Conservation (phyloP, 306 rosid species). For the Trifolium dubium region DNA sequence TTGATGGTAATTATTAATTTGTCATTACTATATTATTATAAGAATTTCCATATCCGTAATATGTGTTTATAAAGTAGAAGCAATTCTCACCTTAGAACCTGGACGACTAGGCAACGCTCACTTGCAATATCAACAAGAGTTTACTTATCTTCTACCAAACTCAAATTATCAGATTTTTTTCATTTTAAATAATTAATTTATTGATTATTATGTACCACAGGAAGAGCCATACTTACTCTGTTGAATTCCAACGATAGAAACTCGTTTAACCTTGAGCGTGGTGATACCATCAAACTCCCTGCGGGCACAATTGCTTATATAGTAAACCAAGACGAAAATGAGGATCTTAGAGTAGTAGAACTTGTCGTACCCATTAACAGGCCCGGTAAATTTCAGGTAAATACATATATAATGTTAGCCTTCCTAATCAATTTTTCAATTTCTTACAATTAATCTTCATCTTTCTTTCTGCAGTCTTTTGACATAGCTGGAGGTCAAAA, state of each 20-base stretch:
- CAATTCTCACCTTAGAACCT: too few relatives aligned
- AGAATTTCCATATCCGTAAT: too few relatives aligned
- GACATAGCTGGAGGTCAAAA: not conserved
- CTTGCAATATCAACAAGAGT: too few relatives aligned
- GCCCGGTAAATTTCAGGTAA: slow-evolving; percentile 26
- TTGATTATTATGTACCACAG: slow-evolving; percentile 14
- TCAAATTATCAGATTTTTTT: not conserved
- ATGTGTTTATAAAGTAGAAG: too few relatives aligned
- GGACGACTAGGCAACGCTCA: too few relatives aligned
- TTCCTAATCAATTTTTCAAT: not conserved
- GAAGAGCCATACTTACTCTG: slow-evolving; percentile 26
- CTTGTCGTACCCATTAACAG: slow-evolving; percentile 28
- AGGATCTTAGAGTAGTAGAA: slow-evolving; percentile 32
- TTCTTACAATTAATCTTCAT: not conserved
- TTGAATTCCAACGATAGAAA: slow-evolving; percentile 12
- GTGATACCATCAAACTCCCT: slow-evolving; percentile 32
- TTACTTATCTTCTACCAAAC: not conserved
- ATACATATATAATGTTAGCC: not conserved
- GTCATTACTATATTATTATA: too few relatives aligned
- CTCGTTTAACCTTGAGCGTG: slow-evolving; percentile 33
- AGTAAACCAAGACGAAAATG: slow-evolving; percentile 2
- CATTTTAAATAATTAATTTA: not conserved
- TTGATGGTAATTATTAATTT: slow-evolving; percentile 4
- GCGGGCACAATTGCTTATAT: slow-evolving; percentile 18
- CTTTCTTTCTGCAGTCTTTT: slow-evolving; percentile 21